Conservation (phyloP, 1,284 basidiomycete species). For the Ganoderma lingzhi region DNA sequence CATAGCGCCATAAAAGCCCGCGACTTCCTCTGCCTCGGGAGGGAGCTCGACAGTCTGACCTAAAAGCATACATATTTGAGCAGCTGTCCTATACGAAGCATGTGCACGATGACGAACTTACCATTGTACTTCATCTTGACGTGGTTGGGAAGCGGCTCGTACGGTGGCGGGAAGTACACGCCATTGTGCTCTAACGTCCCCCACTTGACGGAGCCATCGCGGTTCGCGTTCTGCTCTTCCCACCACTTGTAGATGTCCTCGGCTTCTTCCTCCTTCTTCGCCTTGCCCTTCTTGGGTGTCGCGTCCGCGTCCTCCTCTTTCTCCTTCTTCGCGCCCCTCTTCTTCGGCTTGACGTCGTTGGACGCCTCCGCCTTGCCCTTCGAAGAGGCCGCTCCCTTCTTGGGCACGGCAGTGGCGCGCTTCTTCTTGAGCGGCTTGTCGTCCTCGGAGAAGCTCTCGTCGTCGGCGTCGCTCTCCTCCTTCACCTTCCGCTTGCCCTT, state of each 20-base stretch:
- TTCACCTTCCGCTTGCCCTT: constrained; percentile 62
- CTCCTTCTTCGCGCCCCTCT: constrained; percentile 46
- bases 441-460: constrained; percentile 49
- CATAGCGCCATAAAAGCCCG: constrained; percentile 95
- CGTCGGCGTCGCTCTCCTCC: constrained; percentile 60
- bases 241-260: constrained; percentile 88
- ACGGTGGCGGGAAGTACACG: constrained; percentile 96
- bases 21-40: constrained; percentile 94
- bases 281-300: constrained; percentile 55
- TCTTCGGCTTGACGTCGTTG: constrained; percentile 40
- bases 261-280: constrained; percentile 68
- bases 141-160: constrained; percentile 84
- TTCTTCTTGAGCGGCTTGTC: constrained; percentile 53
- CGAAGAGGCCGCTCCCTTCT: constrained; percentile 43
- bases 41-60: constrained; percentile 85
- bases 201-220: constrained; percentile 90
- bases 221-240: constrained; percentile 72
- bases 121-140: constrained; percentile 98
- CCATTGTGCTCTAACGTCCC: constrained; percentile 92
- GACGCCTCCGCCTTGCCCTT: constrained; percentile 52
- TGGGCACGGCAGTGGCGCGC: constrained; percentile 36
- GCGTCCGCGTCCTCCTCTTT: constrained; percentile 46
- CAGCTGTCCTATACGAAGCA: not conserved
- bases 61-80: constrained; percentile 42
- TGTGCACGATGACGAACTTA: constrained; percentile 43